Percentiles rank a stretch among this genome's conserved stretches.
phyloP scores from a whole-genome alignment of 257 asterid genomes.

The Primulina eburnea region DNA sequence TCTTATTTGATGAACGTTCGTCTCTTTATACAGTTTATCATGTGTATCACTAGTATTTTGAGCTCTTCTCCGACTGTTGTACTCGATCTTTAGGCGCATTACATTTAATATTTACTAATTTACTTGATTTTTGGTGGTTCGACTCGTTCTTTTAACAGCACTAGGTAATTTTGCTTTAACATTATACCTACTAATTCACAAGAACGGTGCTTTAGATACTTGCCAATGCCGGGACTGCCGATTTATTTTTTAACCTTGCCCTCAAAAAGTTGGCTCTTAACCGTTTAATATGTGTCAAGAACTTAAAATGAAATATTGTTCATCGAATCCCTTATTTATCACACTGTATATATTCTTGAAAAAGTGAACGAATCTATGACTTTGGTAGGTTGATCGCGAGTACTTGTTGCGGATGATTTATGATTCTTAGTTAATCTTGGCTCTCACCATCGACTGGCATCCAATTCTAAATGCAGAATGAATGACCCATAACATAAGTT shows the following conservation, averaged over 20 bases:
- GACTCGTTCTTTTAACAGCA: conserved; percentile 8
- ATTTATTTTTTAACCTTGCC: background rate
- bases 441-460: background rate
- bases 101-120: no score
- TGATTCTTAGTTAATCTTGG: background rate
- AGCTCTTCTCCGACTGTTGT: no score
- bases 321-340: conserved; percentile 18
- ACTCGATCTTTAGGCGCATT: no score
- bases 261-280: background rate
- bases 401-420: conserved; percentile 1
- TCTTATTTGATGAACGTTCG: background rate
- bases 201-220: conserved; percentile 9
- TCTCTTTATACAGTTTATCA: background rate
- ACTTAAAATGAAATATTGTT: background rate
- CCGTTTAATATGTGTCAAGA: background rate
- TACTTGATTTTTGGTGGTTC: conserved; percentile 9
- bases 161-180: background rate
- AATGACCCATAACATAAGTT: conserved; percentile 16
- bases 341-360: background rate
- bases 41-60: background rate
- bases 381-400: background rate
- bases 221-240: no score
- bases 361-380: background rate
- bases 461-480: background rate
- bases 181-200: background rate